phyloP scores from a whole-genome alignment of 768 basidiomycete species.

The Zangia roseola region DNA sequence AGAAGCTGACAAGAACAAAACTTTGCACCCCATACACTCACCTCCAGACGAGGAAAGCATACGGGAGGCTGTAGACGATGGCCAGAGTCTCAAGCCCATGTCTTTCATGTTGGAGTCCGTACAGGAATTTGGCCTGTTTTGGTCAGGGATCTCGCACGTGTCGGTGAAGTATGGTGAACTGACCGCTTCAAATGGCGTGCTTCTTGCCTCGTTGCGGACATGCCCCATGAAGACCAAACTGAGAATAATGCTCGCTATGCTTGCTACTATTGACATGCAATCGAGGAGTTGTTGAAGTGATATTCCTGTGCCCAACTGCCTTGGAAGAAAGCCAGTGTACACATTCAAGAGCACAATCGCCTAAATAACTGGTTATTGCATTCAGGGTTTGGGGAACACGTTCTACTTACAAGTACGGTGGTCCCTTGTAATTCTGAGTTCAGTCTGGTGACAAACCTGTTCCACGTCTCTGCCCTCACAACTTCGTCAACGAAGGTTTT shows the following conservation, averaged over 20 bases:
- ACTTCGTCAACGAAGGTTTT: slow-evolving; percentile 50
- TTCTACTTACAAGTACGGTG: slow-evolving; percentile 47
- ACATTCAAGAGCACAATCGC: slow-evolving; percentile 56
- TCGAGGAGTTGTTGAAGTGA: slow-evolving; percentile 38
- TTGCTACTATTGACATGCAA: slow-evolving; percentile 44
- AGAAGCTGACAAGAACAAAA: too few species aligned
- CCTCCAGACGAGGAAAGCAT: slow-evolving; percentile 60
- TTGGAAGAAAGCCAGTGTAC: slow-evolving; percentile 55
- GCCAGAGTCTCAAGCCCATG: slow-evolving; percentile 51
- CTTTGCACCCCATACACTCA: slow-evolving; percentile 39
- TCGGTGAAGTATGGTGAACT: slow-evolving; percentile 8
- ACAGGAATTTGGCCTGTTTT: slow-evolving; percentile 15
- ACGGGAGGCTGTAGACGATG: slow-evolving; percentile 54
- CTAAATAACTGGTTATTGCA: slow-evolving; percentile 26
- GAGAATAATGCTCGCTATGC: slow-evolving; percentile 42
- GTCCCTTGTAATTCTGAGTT: slow-evolving; percentile 52
- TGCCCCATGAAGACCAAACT: slow-evolving; percentile 44
- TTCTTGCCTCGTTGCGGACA: slow-evolving; percentile 34
- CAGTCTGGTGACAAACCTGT: slow-evolving; percentile 41
- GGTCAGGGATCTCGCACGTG: not conserved
- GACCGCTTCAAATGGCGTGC: slow-evolving; percentile 36
- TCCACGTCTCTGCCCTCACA: slow-evolving; percentile 43
- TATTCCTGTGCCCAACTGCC: slow-evolving; percentile 36
- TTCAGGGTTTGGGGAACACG: not conserved
- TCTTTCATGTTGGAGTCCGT: slow-evolving; percentile 18